Conservation (phyloP, 176 grass and related monocot species). For the Themeda triandra region DNA sequence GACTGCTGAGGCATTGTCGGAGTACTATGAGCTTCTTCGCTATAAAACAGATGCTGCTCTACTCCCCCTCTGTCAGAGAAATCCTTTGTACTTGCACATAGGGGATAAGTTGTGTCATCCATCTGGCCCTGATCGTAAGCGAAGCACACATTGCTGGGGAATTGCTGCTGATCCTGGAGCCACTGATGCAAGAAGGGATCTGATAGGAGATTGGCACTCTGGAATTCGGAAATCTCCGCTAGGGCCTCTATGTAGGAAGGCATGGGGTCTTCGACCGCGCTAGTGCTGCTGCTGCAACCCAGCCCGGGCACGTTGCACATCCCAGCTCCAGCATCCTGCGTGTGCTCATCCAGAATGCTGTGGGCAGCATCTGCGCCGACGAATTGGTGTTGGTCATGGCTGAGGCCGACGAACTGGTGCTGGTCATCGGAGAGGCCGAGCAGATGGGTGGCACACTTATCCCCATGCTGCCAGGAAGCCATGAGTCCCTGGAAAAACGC, state of each 20-base stretch:
- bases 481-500: slow-evolving; percentile 7
- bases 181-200: slow-evolving; percentile 42
- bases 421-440: not conserved
- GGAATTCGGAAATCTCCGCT: slow-evolving; percentile 33
- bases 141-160: not conserved
- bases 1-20: slow-evolving; percentile 24
- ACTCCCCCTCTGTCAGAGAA: not conserved
- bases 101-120: not conserved
- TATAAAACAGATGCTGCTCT: not conserved
- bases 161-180: slow-evolving; percentile 31
- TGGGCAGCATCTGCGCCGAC: not conserved
- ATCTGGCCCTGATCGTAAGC: slow-evolving; percentile 21
- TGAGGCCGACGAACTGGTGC: not conserved
- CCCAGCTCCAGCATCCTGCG: not conserved
- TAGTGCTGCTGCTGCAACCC: slow-evolving; percentile 36
- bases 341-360: not conserved
- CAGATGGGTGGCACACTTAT: not conserved
- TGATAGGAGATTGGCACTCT: slow-evolving; percentile 18
- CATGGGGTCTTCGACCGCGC: slow-evolving; percentile 43
- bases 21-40: slow-evolving; percentile 4
- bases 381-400: not conserved
- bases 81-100: not conserved
- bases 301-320: not conserved
- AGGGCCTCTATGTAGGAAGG: slow-evolving; percentile 44
- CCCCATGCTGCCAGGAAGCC: slow-evolving; percentile 25